Percentiles rank a stretch among this genome's conserved stretches.
Evolutionary conservation across 2,329 filamentous ascomycete genomes (phyloP).

Genomic region (Cadophora sp.): DNA sequence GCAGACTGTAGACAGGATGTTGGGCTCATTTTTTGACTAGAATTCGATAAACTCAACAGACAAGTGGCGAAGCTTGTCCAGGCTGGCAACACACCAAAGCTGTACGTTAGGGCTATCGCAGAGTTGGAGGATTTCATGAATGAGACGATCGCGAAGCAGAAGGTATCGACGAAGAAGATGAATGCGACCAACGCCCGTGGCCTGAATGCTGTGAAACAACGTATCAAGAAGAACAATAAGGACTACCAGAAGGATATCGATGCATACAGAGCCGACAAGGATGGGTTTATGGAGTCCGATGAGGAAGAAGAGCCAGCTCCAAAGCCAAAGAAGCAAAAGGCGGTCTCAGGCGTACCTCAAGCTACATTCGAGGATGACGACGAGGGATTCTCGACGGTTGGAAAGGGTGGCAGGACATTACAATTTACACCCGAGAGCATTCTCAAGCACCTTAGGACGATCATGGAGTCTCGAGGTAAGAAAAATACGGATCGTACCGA

Average conservation of each 20-base stretch:
- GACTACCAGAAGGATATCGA: slow-evolving; percentile 90
- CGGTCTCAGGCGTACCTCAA: slow-evolving; percentile 57
- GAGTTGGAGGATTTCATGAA: slow-evolving; percentile 95
- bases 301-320: slow-evolving; percentile 71
- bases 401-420: slow-evolving; percentile 85
- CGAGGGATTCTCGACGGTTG: slow-evolving; percentile 88
- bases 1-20: not conserved
- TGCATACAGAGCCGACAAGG: slow-evolving; percentile 83
- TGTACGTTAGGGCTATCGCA: slow-evolving; percentile 90
- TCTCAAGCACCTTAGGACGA: slow-evolving; percentile 92
- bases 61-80: slow-evolving; percentile 81
- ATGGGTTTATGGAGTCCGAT: slow-evolving; percentile 85
- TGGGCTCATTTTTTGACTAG: slow-evolving; percentile 53
- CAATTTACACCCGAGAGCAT: slow-evolving; percentile 97
- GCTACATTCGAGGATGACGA: slow-evolving; percentile 67
- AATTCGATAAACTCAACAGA: slow-evolving; percentile 93
- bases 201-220: slow-evolving; percentile 96
- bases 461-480: slow-evolving; percentile 95
- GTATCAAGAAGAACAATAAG: slow-evolving; percentile 98
- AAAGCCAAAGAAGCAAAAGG: slow-evolving; percentile 60
- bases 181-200: slow-evolving; percentile 94
- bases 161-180: slow-evolving; percentile 97
- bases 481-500: slow-evolving; percentile 97
- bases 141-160: slow-evolving; percentile 93
- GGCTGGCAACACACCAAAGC: slow-evolving; percentile 81